phyloP scores from a whole-genome alignment of 1,284 basidiomycete genomes.

The Heterobasidion annosum region DNA sequence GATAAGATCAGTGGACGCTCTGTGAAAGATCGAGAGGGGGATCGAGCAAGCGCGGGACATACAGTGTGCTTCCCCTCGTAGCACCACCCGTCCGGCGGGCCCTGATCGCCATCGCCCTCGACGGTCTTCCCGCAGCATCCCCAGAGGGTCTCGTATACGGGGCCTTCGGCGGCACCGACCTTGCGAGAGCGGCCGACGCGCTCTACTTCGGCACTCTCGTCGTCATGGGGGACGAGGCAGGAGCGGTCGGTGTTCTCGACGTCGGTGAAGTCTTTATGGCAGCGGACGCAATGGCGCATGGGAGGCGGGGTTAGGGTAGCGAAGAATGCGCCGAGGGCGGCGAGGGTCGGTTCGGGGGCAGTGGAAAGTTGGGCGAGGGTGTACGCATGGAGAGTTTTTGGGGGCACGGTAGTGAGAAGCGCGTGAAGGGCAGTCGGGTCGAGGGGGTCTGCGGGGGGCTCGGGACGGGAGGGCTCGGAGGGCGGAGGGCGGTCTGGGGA shows the following conservation, averaged over 20 bases:
- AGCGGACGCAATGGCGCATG: conserved; percentile 60
- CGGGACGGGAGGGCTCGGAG: conserved; percentile 2
- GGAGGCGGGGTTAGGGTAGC: conserved; percentile 52
- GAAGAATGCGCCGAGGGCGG: conserved; percentile 46
- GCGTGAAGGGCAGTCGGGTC: conserved; percentile 35
- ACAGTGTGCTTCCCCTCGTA: conserved; percentile 75
- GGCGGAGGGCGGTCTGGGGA: background rate
- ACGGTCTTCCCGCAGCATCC: conserved; percentile 62
- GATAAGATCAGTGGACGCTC: conserved; percentile 3
- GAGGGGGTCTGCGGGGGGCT: conserved; percentile 9
- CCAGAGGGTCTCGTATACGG: conserved; percentile 47
- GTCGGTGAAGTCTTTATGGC: conserved; percentile 43
- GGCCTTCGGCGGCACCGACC: conserved; percentile 16
- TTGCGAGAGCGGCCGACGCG: conserved; percentile 23
- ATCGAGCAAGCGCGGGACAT: conserved; percentile 16
- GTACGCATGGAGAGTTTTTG: conserved; percentile 58
- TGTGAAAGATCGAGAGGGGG: background rate
- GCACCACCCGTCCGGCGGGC: conserved; percentile 77
- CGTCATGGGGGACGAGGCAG: conserved; percentile 42
- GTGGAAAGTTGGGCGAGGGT: conserved; percentile 33
- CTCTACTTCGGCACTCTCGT: conserved; percentile 44
- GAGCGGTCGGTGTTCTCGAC: conserved; percentile 27
- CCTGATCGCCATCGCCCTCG: conserved; percentile 68
- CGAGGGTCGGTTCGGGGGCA: conserved; percentile 19
- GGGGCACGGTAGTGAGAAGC: conserved; percentile 50